Evolutionary conservation across 148 eudicot genomes (phyloP).

Genomic region (Camellia sinensis): DNA sequence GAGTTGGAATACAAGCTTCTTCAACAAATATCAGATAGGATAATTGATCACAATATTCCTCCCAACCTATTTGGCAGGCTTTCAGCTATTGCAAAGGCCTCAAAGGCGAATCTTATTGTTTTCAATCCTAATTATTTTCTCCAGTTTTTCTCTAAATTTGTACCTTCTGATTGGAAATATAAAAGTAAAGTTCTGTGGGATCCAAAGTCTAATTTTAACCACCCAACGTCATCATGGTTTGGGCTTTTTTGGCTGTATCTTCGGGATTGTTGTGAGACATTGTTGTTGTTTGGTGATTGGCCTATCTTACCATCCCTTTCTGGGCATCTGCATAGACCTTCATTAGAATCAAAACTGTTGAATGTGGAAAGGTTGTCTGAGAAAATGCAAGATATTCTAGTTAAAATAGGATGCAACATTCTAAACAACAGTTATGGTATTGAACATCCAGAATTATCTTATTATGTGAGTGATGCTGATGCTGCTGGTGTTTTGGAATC

Average conservation of each 20-base stretch:
- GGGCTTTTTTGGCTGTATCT: conserved; percentile 80
- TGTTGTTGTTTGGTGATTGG: conserved; percentile 84
- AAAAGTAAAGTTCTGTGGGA: conserved; percentile 69
- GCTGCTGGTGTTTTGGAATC: conserved; percentile 67
- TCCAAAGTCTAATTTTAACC: conserved; percentile 33
- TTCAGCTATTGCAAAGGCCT: conserved; percentile 61
- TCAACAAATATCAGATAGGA: conserved; percentile 58
- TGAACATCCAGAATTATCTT: conserved; percentile 68
- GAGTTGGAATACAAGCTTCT: conserved; percentile 75
- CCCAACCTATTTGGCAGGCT: conserved; percentile 52
- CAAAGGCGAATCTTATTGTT: conserved; percentile 63
- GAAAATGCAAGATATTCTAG: conserved; percentile 57
- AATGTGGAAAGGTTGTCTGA: conserved; percentile 59
- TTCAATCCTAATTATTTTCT: conserved; percentile 58
- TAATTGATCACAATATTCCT: conserved; percentile 65
- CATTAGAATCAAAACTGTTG: conserved; percentile 59
- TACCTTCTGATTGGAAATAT: conserved; percentile 84
- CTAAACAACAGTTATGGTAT: conserved; percentile 55
- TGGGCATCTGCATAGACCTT: conserved; percentile 75
- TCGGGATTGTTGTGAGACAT: conserved; percentile 45
- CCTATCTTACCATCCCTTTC: conserved; percentile 87
- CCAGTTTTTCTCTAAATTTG: conserved; percentile 59
- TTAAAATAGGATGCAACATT: conserved; percentile 81
- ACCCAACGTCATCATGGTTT: conserved; percentile 82
- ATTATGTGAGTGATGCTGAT: conserved; percentile 65